A percentile compares a stretch with the other conserved stretches of the same genome.
Conservation (phyloP, 1,284 basidiomycete genomes). For the Vanrija humicola region DNA sequence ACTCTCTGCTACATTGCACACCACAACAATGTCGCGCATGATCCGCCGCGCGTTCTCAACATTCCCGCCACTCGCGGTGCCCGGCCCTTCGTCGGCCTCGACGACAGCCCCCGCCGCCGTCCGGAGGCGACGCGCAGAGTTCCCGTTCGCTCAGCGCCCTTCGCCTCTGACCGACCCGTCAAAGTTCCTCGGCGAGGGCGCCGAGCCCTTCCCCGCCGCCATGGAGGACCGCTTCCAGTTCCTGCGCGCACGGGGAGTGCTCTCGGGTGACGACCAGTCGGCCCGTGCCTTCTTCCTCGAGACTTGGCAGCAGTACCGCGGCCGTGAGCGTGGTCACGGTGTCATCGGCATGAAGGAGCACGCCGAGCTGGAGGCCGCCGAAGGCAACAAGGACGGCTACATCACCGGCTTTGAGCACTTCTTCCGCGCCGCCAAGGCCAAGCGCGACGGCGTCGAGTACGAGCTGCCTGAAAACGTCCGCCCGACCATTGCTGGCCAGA, state of each 20-base stretch:
- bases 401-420: background rate
- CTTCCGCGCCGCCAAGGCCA: background rate
- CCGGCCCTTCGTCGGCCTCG: slow-evolving; percentile 14
- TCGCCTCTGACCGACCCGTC: slow-evolving; percentile 24
- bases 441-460: background rate
- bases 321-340: slow-evolving; percentile 35
- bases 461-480: background rate
- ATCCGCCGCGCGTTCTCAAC: slow-evolving; percentile 30
- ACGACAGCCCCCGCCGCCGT: slow-evolving; percentile 36
- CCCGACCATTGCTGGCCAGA: slow-evolving; percentile 63
- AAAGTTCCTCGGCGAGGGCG: slow-evolving; percentile 11
- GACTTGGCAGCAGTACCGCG: slow-evolving; percentile 32
- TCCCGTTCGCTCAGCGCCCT: slow-evolving; percentile 10
- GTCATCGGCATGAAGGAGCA: background rate
- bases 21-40: slow-evolving; percentile 34
- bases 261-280: slow-evolving; percentile 29
- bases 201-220: slow-evolving; percentile 25
- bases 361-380: background rate
- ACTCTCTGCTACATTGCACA: background rate
- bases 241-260: slow-evolving; percentile 25
- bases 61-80: slow-evolving; percentile 9
- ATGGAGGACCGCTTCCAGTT: slow-evolving; percentile 41
- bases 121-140: slow-evolving; percentile 26
- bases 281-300: slow-evolving; percentile 37
- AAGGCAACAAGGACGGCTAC: background rate